A percentile compares a stretch with the other conserved stretches of the same genome.
phyloP scores from a whole-genome alignment of 768 basidiomycete genomes.

The Amanita rubescens region DNA sequence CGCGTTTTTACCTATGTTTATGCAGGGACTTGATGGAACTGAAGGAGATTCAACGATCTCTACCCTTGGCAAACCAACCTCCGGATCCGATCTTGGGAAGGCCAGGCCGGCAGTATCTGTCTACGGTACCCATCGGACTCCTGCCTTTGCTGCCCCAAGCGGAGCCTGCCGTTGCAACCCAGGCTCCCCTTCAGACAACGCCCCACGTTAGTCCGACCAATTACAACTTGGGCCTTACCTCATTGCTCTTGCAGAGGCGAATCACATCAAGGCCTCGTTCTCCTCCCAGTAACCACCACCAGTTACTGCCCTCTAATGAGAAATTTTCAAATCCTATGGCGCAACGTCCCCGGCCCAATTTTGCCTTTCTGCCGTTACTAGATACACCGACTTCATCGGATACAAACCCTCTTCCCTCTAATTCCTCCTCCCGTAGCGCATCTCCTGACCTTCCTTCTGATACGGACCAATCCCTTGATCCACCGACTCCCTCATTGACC shows the following conservation, averaged over 20 bases:
- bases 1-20: conserved; percentile 1
- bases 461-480: conserved; percentile 24
- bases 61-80: conserved; percentile 51
- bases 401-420: conserved; percentile 15
- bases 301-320: background rate
- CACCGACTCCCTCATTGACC: conserved; percentile 29
- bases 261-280: background rate
- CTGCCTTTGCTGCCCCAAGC: conserved; percentile 43
- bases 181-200: conserved; percentile 7
- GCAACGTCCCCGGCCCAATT: conserved; percentile 10
- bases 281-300: background rate
- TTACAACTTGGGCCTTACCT: conserved; percentile 10
- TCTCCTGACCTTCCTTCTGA: conserved; percentile 19
- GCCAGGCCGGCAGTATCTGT: conserved; percentile 33
- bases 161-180: conserved; percentile 6
- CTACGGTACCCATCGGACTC: conserved; percentile 55
- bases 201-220: conserved; percentile 10
- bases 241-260: conserved; percentile 8
- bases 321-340: conserved; percentile 4
- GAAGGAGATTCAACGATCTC: conserved; percentile 58
- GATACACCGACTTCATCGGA: conserved; percentile 22
- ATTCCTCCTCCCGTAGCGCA: conserved; percentile 12
- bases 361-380: conserved; percentile 26
- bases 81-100: conserved; percentile 34
- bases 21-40: conserved; percentile 58